Evolutionary conservation across 2,329 filamentous ascomycete species (phyloP).

Genomic region (Diplodia scrobiculata): DNA sequence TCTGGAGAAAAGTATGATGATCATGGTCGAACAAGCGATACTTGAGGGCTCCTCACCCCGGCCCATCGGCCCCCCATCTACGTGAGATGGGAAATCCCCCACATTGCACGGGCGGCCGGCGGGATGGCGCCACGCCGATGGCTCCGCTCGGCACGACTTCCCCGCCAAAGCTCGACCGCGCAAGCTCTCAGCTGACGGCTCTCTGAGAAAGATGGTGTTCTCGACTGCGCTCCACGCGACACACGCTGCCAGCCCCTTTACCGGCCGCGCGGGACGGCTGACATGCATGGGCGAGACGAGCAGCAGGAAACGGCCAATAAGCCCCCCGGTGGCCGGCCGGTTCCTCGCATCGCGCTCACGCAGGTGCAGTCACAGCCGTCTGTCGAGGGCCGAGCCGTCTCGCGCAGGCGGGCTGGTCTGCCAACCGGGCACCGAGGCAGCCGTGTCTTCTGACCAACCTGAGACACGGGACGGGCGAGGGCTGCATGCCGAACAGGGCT

Average conservation of each 20-base stretch:
- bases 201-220: not conserved
- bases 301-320: not conserved
- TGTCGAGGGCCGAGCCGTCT: conserved; percentile 16
- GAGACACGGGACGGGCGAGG: not conserved
- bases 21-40: too few species aligned
- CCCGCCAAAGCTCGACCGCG: not conserved
- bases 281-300: not conserved
- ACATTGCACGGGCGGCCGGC: too few species aligned
- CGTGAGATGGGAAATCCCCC: too few species aligned
- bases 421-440: not conserved
- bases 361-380: conserved; percentile 20
- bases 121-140: too few species aligned
- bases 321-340: not conserved
- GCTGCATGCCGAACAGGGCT: not conserved
- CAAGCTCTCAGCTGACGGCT: not conserved
- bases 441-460: conserved; percentile 10
- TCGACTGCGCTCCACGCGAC: not conserved
- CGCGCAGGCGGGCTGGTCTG: too few species aligned
- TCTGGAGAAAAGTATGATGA: too few species aligned
- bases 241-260: too few species aligned
- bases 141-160: conserved; percentile 35
- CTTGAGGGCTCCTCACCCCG: too few species aligned
- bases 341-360: not conserved
- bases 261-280: not conserved
- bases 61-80: too few species aligned